Evolutionary conservation across 2,329 filamentous ascomycete genomes (phyloP), one percentile per base, ranked within the genome.

Genomic region (Microsporum audouinii): DNA sequence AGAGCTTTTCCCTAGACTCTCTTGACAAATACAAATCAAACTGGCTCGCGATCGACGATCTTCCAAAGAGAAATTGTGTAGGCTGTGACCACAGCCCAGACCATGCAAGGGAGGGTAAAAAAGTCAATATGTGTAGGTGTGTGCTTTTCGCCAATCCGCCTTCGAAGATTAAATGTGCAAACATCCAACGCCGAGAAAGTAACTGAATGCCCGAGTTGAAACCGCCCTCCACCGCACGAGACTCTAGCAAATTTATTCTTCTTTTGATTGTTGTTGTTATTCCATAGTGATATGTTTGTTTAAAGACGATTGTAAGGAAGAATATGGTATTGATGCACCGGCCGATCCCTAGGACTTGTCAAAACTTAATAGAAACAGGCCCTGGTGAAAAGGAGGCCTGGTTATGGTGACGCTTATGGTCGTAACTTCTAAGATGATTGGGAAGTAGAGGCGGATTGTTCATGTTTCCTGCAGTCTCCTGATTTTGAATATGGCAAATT

Each of bases 171-270:
- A 43, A 43, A n/a, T 23, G 23, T 55, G 49, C 33, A 55, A 55
- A 53, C 17, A 53, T 53, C 49, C 49, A 55, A 55, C 49, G 49
- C 49, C 49, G 49, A 55, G 49, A 55, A 55, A 55, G 49, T 36
- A 36, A 55, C 29, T 8, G 49, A 31, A 55, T 55, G 49, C 14
- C 31, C 49, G 49, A 55, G 49, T 55, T 34, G 31, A 55, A 34
- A 34, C 49, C 33, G 49, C 33, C 49, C 49, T 14, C 49, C 31
- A 55, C 49, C 49, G 29, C 49, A 55, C 49, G 49, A 55, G 49
- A 23, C 31, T 31, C 6, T 55, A 55, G 14, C 31, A 36, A 34
- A 36, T 55, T 55, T 49, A 23, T 6, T 49, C 45, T 31, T 27
- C 27, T 27, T 29, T 34, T 36, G n/a, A 12, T 36, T 34, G 49